Conservation (phyloP, 495 filamentous ascomycete species). For the Aspergillus sclerotioniger region DNA sequence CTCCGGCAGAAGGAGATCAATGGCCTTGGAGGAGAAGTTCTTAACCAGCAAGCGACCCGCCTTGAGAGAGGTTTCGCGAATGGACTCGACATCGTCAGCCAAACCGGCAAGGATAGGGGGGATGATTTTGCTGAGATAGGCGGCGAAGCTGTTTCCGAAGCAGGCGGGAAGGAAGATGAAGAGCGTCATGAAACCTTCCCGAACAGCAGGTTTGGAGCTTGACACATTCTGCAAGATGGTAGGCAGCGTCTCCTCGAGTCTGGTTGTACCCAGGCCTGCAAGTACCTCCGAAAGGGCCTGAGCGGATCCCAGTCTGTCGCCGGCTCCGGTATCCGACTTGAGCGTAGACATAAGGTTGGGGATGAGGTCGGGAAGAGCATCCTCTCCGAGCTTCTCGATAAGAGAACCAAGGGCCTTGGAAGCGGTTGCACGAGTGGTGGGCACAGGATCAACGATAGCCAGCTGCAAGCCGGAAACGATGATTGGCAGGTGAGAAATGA, state of each 20-base stretch:
- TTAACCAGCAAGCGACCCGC: conserved; percentile 94
- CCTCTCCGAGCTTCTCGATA: conserved; percentile 95
- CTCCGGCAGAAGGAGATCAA: conserved; percentile 90
- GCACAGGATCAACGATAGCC: conserved; percentile 92
- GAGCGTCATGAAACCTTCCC: conserved; percentile 98
- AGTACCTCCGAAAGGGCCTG: conserved; percentile 97
- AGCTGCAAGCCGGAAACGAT: conserved; percentile 85
- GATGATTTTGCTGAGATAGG: conserved; percentile 93
- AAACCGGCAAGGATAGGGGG: conserved; percentile 92
- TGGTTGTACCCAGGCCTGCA: conserved; percentile 85
- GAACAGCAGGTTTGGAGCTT: conserved; percentile 83
- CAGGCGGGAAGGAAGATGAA: conserved; percentile 99
- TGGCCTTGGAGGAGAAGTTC: conserved; percentile 92
- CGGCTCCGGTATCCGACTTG: conserved; percentile 94
- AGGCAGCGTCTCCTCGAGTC: conserved; percentile 92
- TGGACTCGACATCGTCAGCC: conserved; percentile 92
- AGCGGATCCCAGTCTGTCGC: conserved; percentile 91
- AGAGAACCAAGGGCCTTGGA: conserved; percentile 94
- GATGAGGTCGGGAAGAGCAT: conserved; percentile 94
- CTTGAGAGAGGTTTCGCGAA: conserved; percentile 87
- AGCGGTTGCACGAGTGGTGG: conserved; percentile 92
- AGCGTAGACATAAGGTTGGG: conserved; percentile 95
- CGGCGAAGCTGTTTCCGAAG: conserved; percentile 97
- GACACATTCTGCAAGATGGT: conserved; percentile 95
- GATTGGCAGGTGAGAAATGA: conserved; percentile 86